Base-by-base conservation (phyloP, 495 filamentous ascomycete species). In the Penicillium parvum region DNA sequence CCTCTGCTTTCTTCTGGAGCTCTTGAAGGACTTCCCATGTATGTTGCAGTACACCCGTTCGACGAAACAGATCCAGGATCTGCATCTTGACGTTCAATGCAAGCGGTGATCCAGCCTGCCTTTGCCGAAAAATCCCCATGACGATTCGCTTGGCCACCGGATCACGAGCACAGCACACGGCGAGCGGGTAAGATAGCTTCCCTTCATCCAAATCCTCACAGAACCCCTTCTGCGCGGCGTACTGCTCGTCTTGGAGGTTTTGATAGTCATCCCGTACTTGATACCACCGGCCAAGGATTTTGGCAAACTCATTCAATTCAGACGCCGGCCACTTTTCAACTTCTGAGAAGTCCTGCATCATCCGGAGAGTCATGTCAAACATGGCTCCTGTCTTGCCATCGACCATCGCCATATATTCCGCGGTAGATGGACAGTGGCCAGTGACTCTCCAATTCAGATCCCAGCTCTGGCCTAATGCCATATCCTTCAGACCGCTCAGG, bases 351-450 rank as follows among this genome's bases (percentile, higher is more conserved):
- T 34, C 27, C 59, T 91, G 86, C 86, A 96, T 90, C 27, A 97
- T 72, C 63, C 86, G 83, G 47, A 95, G 74, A 11, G 85, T 86
- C 9, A 97, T 67, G 29, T 88, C 75, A 70, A 97, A 96, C 5
- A 96, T 72, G 1, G 90, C 89, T 10, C 91, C 90, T 1, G 91
- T 97, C 66, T 97, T 96, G 66, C 94, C 89, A 36, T 75, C 73
- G 15, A 95, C 88, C 90, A 96, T 96, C 55, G 90, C 84, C 7
- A 96, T 73, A 64, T 97, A 97, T 53, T 96, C 88, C 38, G 88
- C 84, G 61, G 90, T 86, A 16, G 78, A 84, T n/a, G 90, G 90
- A 61, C 85, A 92, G 10, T 76, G 85, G 19, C 94, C 65, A 2
- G 81, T 82, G 64, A 95, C 87, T 5, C 87, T 73, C 91, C 91